Evolutionary conservation across 768 basidiomycete genomes (phyloP).

Genomic region (Dictyophora rubrovolvata): DNA sequence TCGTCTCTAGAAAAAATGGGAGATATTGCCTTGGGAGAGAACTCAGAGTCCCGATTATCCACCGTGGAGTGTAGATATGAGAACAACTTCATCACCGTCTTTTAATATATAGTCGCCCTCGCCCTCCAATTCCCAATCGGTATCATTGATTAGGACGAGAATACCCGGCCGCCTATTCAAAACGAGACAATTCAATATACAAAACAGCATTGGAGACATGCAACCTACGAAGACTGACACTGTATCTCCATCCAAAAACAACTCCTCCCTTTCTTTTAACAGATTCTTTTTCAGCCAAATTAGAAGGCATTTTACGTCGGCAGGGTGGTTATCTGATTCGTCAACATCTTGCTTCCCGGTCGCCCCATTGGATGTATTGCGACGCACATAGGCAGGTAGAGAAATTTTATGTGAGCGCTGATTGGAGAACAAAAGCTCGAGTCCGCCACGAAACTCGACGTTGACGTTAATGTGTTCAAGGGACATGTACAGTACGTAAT

Average conservation of each 20-base stretch:
- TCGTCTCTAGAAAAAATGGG: not conserved
- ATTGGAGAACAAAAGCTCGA: slow-evolving; percentile 77
- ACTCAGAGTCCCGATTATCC: slow-evolving; percentile 34
- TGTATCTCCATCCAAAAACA: slow-evolving; percentile 80
- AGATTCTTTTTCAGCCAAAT: slow-evolving; percentile 66
- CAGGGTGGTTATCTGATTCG: slow-evolving; percentile 19
- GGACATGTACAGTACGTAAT: not conserved
- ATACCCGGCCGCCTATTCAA: slow-evolving; percentile 81
- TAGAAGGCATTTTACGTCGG: slow-evolving; percentile 70
- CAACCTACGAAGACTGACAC: slow-evolving; percentile 46
- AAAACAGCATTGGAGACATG: not conserved
- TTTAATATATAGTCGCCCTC: slow-evolving; percentile 78
- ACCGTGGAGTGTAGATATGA: slow-evolving; percentile 94
- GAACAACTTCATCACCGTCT: slow-evolving; percentile 81
- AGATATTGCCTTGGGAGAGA: not conserved
- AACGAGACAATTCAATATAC: not conserved
- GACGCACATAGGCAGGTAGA: slow-evolving; percentile 37
- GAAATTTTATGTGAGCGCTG: slow-evolving; percentile 46
- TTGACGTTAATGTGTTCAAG: slow-evolving; percentile 32
- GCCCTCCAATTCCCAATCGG: slow-evolving; percentile 96
- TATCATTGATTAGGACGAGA: slow-evolving; percentile 91
- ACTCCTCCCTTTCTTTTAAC: slow-evolving; percentile 74
- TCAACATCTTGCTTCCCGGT: not conserved
- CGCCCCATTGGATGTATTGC: not conserved
- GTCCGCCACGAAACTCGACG: slow-evolving; percentile 75